These are phyloP conservation scores for Esteya vermicola DNA, from an alignment of 2,329 filamentous ascomycete species.

Conservation along the genomic window DNA sequence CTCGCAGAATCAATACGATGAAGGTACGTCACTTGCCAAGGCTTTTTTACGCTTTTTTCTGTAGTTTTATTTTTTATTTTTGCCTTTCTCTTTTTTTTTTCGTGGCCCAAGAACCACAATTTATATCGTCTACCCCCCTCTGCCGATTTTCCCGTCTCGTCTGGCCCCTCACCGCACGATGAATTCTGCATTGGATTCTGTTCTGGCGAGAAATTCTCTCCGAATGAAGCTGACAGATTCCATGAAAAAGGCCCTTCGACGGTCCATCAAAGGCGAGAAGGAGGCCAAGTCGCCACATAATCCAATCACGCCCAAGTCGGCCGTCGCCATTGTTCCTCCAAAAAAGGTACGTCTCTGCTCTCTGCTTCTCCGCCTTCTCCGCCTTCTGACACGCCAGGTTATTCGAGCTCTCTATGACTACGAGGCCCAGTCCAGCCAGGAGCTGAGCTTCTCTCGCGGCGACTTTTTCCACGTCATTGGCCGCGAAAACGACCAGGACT, in stretches of 20 bases:
- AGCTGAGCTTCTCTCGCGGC: conserved; percentile 83
- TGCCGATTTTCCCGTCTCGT: not conserved
- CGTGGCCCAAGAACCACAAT: too few species aligned
- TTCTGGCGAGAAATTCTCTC: too few species aligned
- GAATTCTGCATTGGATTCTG: too few species aligned
- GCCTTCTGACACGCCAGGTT: conserved; percentile 41
- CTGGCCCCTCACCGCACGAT: too few species aligned
- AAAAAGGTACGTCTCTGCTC: conserved; percentile 57
- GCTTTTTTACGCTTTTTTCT: too few species aligned
- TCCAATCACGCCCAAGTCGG: conserved; percentile 70
- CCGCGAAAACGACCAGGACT: conserved; percentile 84
- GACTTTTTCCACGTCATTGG: conserved; percentile 98
- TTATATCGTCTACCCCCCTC: not conserved
- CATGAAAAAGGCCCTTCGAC: conserved; percentile 55
- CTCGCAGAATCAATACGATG: not conserved
- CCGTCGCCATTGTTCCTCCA: conserved; percentile 76
- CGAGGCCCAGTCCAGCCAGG: conserved; percentile 58
- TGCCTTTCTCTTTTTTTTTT: not conserved
- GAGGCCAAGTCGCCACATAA: conserved; percentile 57
- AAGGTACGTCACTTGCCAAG: conserved; percentile 1
- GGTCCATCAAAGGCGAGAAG: conserved; percentile 86
- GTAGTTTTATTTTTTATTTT: not conserved
- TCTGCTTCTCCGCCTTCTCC: not conserved
- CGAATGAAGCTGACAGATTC: not conserved
- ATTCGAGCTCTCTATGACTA: conserved; percentile 96